Percentiles rank a stretch among this genome's conserved stretches.
phyloP scores from a whole-genome alignment of 768 basidiomycete species.

The Macrolepiota fuliginosa region DNA sequence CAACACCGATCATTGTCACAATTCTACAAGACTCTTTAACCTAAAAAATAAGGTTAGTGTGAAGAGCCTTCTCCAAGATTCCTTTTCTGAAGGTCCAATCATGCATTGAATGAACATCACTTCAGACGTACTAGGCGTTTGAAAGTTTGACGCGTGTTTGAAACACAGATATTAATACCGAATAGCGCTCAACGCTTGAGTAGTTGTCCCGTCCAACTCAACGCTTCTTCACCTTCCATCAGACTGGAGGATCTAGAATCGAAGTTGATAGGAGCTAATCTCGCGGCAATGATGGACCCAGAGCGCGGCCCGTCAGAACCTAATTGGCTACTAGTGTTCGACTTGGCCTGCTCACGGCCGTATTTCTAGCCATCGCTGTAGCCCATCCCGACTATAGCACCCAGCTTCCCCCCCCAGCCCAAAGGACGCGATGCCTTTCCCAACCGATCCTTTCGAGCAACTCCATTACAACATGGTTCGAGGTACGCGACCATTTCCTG shows the following conservation, averaged over 20 bases:
- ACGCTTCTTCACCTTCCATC: not conserved
- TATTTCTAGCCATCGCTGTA: not conserved
- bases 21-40: too few species aligned
- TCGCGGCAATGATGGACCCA: not conserved
- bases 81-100: too few species aligned
- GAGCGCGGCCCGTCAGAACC: not conserved
- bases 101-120: too few species aligned
- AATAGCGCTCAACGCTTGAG: not conserved
- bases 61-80: too few species aligned
- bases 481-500: not conserved
- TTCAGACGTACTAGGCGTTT: too few species aligned
- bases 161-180: not conserved
- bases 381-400: not conserved
- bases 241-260: not conserved
- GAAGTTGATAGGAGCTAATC: not conserved
- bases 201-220: not conserved
- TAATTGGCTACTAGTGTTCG: not conserved
- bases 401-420: not conserved
- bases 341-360: not conserved
- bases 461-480: constrained; percentile 12
- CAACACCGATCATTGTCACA: too few species aligned
- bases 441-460: constrained; percentile 4
- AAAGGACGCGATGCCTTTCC: constrained; percentile 1
- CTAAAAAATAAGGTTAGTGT: too few species aligned
- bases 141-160: not conserved